Conservation (phyloP, 2,329 filamentous ascomycete genomes). For the Trematosphaeria pertusa region DNA sequence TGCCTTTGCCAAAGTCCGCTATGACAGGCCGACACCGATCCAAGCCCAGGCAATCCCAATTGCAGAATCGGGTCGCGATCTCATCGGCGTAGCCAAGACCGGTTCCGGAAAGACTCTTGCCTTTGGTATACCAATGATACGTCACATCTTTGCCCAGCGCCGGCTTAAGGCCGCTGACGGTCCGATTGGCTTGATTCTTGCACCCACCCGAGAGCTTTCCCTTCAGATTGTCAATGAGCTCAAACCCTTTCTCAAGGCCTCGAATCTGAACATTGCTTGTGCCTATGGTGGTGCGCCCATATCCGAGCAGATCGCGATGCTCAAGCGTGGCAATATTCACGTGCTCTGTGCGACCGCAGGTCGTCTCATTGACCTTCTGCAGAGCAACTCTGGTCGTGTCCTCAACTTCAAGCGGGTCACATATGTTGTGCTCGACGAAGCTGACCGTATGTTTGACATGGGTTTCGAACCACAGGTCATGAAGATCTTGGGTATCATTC, state of each 20-base stretch:
- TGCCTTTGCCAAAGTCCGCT: slow-evolving; percentile 80
- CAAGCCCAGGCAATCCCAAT: slow-evolving; percentile 94
- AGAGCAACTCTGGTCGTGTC: slow-evolving; percentile 91
- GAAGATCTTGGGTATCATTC: slow-evolving; percentile 91
- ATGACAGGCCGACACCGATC: slow-evolving; percentile 89
- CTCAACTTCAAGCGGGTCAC: slow-evolving; percentile 89
- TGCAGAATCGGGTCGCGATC: slow-evolving; percentile 94
- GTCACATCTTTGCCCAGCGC: slow-evolving; percentile 93
- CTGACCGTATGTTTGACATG: slow-evolving; percentile 99
- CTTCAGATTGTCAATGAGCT: slow-evolving; percentile 94
- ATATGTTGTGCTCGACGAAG: slow-evolving; percentile 95
- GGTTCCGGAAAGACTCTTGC: slow-evolving; percentile 97
- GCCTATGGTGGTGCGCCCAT: slow-evolving; percentile 96
- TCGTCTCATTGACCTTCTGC: slow-evolving; percentile 92
- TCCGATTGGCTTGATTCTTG: slow-evolving; percentile 87
- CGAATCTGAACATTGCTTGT: slow-evolving; percentile 85
- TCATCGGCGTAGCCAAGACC: slow-evolving; percentile 96
- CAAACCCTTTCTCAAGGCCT: slow-evolving; percentile 89
- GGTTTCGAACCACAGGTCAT: slow-evolving; percentile 98
- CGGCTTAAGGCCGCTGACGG: slow-evolving; percentile 84
- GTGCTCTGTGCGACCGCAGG: slow-evolving; percentile 89
- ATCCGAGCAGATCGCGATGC: slow-evolving; percentile 94
- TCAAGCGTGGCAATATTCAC: slow-evolving; percentile 94
- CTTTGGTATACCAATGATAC: slow-evolving; percentile 95
- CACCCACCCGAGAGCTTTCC: slow-evolving; percentile 91